Base-by-base conservation (phyloP, 2,329 filamentous ascomycete species). In the Colletotrichum sublineola region DNA sequence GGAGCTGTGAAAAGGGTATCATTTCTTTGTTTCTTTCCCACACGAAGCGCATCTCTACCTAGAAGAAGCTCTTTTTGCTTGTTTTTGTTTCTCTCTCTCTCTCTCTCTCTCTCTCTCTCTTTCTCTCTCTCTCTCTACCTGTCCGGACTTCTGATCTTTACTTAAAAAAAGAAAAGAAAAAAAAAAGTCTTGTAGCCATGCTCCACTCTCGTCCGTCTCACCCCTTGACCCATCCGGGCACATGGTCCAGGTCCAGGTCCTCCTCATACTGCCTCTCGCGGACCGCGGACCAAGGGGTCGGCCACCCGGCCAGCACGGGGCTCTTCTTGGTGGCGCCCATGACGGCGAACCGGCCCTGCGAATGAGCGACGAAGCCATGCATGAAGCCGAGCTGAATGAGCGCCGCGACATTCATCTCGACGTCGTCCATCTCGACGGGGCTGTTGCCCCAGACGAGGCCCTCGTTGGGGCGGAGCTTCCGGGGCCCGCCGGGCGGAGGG, bases 331-430 rank as follows among this genome's bases (percentile, higher is more conserved):
- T 87, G 33, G 93, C 91, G 3, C 95, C 95, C 64, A 93, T 90
- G 55, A 98, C 93, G 15, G 94, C 95, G 78, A 98, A 95, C 61
- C 93, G 91, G 55, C 88, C 88, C 78, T 91, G 90, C 36, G 88
- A 88, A 77, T 97, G 94, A 20, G 93, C 93, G 38, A 98, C 88
- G 78, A 95, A 98, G 1, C 95, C 96, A 75, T 92, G 91, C 79
- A 98, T 86, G 33, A 97, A 84, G 0, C 93, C 94, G 81, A 97
- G 94, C 62, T 93, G 90, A 29, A 97, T 89, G 15, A 98, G 87
- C 14, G 91, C 92, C 0, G 93, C 90, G 15, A 97, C 87, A 61
- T 94, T 90, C 56, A 90, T 90, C 81, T 97, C 94, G n/a, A 97
- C 86, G 75, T 94, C 92, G 18, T 88, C 83, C 46, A 88, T 81